These are phyloP conservation scores for Syzygium malaccense DNA, from an alignment of 441 rosid genomes.

Conservation along the genomic window DNA sequence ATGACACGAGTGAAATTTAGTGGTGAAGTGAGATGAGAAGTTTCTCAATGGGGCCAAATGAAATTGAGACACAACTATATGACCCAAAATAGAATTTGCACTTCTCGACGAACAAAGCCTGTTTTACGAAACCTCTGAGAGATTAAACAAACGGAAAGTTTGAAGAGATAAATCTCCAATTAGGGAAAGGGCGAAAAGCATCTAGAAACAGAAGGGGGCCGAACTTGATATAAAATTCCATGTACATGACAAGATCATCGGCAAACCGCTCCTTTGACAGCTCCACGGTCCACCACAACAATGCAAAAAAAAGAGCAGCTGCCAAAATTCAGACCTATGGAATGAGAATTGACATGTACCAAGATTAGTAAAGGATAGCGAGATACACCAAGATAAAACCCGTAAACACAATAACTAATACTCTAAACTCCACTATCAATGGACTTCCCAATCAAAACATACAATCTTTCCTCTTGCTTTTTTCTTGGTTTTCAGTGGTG, in stretches of 20 bases:
- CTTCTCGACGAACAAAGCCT: neutral
- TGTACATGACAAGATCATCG: neutral
- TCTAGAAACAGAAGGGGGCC: neutral
- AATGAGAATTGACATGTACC: neutral
- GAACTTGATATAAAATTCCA: neutral
- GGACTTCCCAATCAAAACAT: neutral
- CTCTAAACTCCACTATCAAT: neutral
- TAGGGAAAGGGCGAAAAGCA: neutral
- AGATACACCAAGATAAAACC: neutral
- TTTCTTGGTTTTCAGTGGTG: neutral
- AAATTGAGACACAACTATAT: neutral
- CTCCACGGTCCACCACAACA: neutral
- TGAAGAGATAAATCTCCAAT: neutral
- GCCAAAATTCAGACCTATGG: neutral
- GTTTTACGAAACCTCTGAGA: neutral
- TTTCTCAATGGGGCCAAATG: neutral
- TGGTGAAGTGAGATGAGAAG: neutral
- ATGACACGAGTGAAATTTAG: neutral
- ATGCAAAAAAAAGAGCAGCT: neutral
- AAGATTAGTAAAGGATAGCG: neutral
- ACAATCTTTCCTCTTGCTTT: neutral
- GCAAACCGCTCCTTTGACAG: neutral
- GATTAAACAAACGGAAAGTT: neutral
- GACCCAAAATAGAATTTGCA: neutral
- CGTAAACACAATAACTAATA: fast-evolving